phyloP scores from a whole-genome alignment of 257 asterid genomes.

The Haberlea rhodopensis region DNA sequence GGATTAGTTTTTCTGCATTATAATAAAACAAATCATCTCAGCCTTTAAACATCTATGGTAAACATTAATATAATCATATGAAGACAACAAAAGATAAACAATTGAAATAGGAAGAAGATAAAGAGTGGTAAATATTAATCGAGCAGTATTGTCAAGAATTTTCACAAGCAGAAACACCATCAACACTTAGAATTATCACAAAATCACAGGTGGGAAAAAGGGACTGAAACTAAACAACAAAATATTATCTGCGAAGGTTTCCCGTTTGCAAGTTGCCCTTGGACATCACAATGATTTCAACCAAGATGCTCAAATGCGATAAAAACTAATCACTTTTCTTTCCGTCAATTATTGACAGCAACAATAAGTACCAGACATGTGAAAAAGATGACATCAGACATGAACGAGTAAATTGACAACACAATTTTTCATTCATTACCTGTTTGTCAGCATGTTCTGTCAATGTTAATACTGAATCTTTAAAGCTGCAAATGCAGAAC shows the following conservation, averaged over 20 bases:
- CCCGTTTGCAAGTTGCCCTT: background rate
- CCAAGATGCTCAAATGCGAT: conserved; percentile 9
- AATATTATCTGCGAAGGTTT: background rate
- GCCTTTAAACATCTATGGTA: background rate
- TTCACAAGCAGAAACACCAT: background rate
- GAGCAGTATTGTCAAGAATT: background rate
- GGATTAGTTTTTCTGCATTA: background rate
- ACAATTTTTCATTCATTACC: conserved; percentile 31
- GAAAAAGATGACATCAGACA: conserved; percentile 19
- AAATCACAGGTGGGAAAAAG: background rate
- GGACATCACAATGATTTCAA: conserved; percentile 16
- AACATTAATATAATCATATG: background rate
- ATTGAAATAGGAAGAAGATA: background rate
- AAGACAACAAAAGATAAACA: background rate
- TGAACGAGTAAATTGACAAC: conserved; percentile 2
- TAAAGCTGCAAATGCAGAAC: conserved; percentile 41
- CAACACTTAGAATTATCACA: background rate
- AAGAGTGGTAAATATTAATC: background rate
- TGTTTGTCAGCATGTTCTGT: conserved; percentile 50
- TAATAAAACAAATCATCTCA: no score
- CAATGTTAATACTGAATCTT: conserved; percentile 45
- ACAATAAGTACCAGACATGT: background rate
- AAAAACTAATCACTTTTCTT: background rate
- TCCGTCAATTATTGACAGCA: background rate
- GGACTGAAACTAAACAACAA: background rate